A percentile compares a stretch with the other conserved stretches of the same genome.
phyloP scores from a whole-genome alignment of 192 early-diverging fungal species.

The Umbelopsis sp. region DNA sequence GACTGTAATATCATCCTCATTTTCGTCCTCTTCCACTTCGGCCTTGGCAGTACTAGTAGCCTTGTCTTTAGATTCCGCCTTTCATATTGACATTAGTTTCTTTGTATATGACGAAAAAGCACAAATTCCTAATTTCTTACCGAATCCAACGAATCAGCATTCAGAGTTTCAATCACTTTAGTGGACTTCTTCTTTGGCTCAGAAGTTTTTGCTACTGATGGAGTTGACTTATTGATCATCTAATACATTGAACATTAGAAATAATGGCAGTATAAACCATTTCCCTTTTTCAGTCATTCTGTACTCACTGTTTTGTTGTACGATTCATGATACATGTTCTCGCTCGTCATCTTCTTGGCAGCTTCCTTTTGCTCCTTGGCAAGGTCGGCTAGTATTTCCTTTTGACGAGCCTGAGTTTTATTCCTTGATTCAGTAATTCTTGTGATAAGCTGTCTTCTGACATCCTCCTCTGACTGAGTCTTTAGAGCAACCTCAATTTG shows the following conservation, averaged over 20 bases:
- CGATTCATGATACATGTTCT: constrained; percentile 65
- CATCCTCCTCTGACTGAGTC: constrained; percentile 35
- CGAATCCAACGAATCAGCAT: constrained; percentile 37
- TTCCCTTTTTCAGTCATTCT: not conserved
- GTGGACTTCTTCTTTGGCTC: constrained; percentile 49
- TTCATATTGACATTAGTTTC: not conserved
- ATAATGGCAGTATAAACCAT: not conserved
- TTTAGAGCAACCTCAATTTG: constrained; percentile 13
- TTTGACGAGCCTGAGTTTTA: constrained; percentile 39
- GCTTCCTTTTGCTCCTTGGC: constrained; percentile 61
- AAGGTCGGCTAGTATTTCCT: constrained; percentile 50
- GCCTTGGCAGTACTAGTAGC: constrained; percentile 20
- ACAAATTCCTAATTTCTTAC: not conserved
- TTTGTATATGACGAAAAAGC: not conserved
- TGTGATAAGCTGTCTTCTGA: constrained; percentile 25
- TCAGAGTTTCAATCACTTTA: constrained; percentile 69
- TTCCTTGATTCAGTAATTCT: constrained; percentile 44
- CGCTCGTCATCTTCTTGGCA: constrained; percentile 68
- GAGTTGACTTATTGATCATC: constrained; percentile 20
- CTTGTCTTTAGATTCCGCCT: not conserved
- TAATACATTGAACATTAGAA: not conserved
- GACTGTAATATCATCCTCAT: constrained; percentile 56
- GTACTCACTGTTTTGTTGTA: constrained; percentile 63
- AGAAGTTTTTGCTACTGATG: constrained; percentile 28
- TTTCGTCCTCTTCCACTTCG: constrained; percentile 53